phyloP scores from a whole-genome alignment of 2,329 filamentous ascomycete species.

The Neopestalotiopsis rosae region DNA sequence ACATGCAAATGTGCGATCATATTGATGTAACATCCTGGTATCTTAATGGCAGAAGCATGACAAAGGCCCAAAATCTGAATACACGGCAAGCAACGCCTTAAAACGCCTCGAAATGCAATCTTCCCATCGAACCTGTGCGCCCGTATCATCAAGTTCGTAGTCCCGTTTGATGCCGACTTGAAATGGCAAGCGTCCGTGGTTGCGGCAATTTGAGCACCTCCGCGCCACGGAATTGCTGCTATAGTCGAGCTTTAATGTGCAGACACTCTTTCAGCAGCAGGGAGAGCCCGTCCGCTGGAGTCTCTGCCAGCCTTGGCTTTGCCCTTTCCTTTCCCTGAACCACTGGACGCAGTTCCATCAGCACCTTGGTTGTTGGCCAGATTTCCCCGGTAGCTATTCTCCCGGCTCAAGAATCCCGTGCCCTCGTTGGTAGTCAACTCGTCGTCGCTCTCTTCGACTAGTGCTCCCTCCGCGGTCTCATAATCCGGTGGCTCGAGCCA shows the following conservation, averaged over 20 bases:
- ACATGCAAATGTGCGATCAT: background rate
- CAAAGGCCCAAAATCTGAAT: background rate
- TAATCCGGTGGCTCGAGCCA: slow-evolving; percentile 83
- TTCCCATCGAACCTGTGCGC: background rate
- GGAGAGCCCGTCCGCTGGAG: slow-evolving; percentile 55
- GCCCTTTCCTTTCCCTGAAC: slow-evolving; percentile 48
- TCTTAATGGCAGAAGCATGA: slow-evolving; percentile 28
- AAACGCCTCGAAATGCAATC: slow-evolving; percentile 14
- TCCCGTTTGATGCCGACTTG: background rate
- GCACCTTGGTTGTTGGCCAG: slow-evolving; percentile 31
- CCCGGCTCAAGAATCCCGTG: slow-evolving; percentile 60
- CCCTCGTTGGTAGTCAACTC: slow-evolving; percentile 52
- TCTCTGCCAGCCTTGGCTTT: slow-evolving; percentile 48
- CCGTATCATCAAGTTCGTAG: background rate
- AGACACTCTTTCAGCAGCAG: slow-evolving; percentile 59
- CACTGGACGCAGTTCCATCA: slow-evolving; percentile 36
- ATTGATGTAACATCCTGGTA: slow-evolving; percentile 29
- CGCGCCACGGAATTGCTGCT: background rate
- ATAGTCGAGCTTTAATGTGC: slow-evolving; percentile 9
- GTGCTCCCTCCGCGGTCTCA: slow-evolving; percentile 73
- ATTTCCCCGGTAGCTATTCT: slow-evolving; percentile 32
- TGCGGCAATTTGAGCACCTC: background rate
- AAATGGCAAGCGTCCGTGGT: background rate
- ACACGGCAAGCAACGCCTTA: slow-evolving; percentile 24
- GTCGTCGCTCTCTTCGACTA: slow-evolving; percentile 58